Evolutionary conservation across 768 basidiomycete genomes (phyloP).

Genomic region (Lactarius psammicola): DNA sequence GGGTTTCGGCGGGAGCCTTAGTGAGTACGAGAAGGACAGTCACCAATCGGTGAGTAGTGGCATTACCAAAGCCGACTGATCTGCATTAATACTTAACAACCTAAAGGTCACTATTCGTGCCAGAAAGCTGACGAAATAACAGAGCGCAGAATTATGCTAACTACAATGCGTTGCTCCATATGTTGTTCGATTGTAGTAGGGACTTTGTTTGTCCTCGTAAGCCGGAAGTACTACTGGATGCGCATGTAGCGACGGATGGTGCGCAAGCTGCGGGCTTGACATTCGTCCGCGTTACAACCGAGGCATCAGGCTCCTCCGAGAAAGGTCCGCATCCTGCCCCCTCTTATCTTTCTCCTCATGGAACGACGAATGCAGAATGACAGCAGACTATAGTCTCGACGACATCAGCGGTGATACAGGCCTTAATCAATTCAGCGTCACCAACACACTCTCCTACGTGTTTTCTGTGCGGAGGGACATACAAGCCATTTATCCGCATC

Average conservation of each 20-base stretch:
- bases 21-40: constrained; percentile 38
- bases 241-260: constrained; percentile 50
- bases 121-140: not conserved
- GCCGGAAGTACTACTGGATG: not conserved
- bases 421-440: constrained; percentile 56
- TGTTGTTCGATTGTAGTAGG: constrained; percentile 51
- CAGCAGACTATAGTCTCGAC: constrained; percentile 48
- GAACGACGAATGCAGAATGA: not conserved
- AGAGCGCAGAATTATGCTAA: constrained; percentile 51
- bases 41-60: not conserved
- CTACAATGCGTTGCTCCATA: constrained; percentile 58
- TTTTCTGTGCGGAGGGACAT: constrained; percentile 68
- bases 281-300: constrained; percentile 67
- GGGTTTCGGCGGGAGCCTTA: constrained; percentile 67
- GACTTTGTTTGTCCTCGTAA: not conserved
- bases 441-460: constrained; percentile 48
- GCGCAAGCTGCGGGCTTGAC: constrained; percentile 64
- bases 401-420: constrained; percentile 49
- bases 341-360: constrained; percentile 1
- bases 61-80: constrained; percentile 59
- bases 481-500: constrained; percentile 53
- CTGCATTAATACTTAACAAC: constrained; percentile 57
- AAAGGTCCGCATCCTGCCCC: constrained; percentile 38
- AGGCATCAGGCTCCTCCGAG: constrained; percentile 72
- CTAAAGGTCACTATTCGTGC: constrained; percentile 51